Conservation (phyloP, 805 yeast genomes). For the Candida chauliodis region DNA sequence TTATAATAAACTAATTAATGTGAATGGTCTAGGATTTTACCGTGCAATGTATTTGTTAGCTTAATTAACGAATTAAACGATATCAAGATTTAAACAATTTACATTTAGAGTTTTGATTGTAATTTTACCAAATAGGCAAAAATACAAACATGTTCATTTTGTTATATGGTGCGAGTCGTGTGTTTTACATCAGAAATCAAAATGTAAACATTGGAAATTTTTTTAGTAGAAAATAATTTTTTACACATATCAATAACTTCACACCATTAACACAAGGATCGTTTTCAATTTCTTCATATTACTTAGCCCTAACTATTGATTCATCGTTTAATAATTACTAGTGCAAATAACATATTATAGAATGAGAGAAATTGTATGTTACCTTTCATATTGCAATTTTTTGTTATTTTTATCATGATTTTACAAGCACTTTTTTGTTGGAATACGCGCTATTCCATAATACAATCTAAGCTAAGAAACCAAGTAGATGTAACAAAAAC, state of each 20-base stretch:
- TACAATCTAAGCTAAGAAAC: too few relatives aligned
- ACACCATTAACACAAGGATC: neutral
- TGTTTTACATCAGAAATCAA: neutral
- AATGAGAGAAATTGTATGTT: conserved; percentile 25
- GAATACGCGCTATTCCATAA: conserved; percentile 1
- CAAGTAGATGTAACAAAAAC: too few relatives aligned
- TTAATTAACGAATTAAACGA: too few relatives aligned
- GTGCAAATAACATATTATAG: neutral
- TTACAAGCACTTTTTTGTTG: conserved; percentile 1
- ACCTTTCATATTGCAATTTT: neutral
- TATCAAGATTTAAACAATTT: too few relatives aligned
- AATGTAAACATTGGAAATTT: conserved; percentile 2
- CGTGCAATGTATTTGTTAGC: too few relatives aligned
- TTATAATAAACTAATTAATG: too few relatives aligned
- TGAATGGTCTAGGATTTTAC: too few relatives aligned
- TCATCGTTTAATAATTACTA: too few relatives aligned
- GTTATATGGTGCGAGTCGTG: neutral
- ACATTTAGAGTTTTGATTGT: too few relatives aligned
- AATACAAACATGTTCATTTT: conserved; percentile 6
- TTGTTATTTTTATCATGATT: neutral
- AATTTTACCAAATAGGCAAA: conserved; percentile 4
- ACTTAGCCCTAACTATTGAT: neutral
- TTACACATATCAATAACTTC: conserved; percentile 1
- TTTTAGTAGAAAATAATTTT: neutral
- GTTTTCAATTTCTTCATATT: neutral